phyloP scores from a whole-genome alignment of 2,329 filamentous ascomycete genomes.

The Epichloe amarillans region DNA sequence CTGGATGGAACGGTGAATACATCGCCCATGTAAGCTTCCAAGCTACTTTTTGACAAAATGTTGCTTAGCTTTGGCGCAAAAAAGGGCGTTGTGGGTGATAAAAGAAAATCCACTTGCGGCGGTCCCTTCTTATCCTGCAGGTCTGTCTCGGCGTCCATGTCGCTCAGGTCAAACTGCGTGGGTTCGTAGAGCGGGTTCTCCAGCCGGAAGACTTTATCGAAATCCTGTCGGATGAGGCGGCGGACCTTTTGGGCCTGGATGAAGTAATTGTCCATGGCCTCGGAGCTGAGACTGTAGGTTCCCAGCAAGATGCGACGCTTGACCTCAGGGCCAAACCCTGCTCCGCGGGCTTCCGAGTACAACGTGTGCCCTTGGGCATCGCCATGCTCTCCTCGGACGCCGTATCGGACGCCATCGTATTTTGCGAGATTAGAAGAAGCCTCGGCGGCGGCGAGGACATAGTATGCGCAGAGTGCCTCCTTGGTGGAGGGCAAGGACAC shows the following conservation, averaged over 20 bases:
- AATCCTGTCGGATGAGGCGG: conserved; percentile 72
- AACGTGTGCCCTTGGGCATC: conserved; percentile 49
- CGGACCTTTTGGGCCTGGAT: conserved; percentile 83
- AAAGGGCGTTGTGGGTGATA: conserved; percentile 82
- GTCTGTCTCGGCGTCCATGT: conserved; percentile 39
- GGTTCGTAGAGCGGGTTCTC: conserved; percentile 52
- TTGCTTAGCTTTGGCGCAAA: conserved; percentile 52
- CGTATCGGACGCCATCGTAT: conserved; percentile 94
- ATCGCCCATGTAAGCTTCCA: conserved; percentile 85
- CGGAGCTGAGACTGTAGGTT: conserved; percentile 77
- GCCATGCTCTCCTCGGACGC: conserved; percentile 38
- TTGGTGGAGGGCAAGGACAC: conserved; percentile 74
- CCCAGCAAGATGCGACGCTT: conserved; percentile 77
- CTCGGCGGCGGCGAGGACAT: conserved; percentile 87
- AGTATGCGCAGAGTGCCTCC: conserved; percentile 83
- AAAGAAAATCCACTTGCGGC: conserved; percentile 64
- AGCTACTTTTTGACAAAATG: conserved; percentile 37
- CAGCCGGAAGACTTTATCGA: conserved; percentile 62
- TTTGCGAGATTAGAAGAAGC: conserved; percentile 93
- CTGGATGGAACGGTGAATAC: conserved; percentile 93
- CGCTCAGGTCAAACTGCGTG: conserved; percentile 42
- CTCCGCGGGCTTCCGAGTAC: conserved; percentile 62
- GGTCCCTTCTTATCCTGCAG: conserved; percentile 45
- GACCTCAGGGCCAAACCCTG: conserved; percentile 73
- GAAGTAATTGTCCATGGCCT: conserved; percentile 93